phyloP scores from a whole-genome alignment of 1,139 yeast genomes.

The Debaryomyces nepalensis region DNA sequence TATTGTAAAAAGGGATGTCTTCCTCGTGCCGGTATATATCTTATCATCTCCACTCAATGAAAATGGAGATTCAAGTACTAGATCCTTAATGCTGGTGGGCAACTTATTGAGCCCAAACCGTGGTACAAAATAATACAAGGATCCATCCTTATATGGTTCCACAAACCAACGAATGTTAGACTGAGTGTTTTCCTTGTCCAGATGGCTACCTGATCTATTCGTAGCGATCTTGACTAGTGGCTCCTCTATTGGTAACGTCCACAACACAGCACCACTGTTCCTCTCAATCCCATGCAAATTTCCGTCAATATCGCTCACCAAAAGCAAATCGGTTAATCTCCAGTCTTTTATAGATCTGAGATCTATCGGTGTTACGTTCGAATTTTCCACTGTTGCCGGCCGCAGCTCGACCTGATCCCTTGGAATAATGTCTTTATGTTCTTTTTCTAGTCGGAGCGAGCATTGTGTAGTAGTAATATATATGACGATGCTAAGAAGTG shows the following conservation, averaged over 20 bases:
- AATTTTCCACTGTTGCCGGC: slow-evolving; percentile 8
- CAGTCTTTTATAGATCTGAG: slow-evolving; percentile 55
- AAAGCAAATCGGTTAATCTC: slow-evolving; percentile 60
- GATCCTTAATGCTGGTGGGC: slow-evolving; percentile 79
- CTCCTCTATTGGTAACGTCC: slow-evolving; percentile 69
- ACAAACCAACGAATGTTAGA: slow-evolving; percentile 71
- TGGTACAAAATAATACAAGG: slow-evolving; percentile 83
- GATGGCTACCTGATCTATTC: slow-evolving; percentile 23
- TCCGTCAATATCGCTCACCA: slow-evolving; percentile 89
- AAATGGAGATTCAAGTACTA: slow-evolving; percentile 85
- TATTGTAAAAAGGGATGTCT: slow-evolving; percentile 75
- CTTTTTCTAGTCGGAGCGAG: slow-evolving; percentile 8
- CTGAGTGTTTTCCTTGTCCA: slow-evolving; percentile 23
- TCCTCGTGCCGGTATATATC: slow-evolving; percentile 84
- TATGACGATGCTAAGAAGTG: slow-evolving; percentile 1
- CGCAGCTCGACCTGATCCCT: slow-evolving; percentile 2
- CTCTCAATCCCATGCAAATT: slow-evolving; percentile 82
- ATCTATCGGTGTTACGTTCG: slow-evolving; percentile 37
- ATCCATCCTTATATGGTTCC: slow-evolving; percentile 89
- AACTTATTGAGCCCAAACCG: slow-evolving; percentile 76
- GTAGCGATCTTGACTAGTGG: slow-evolving; percentile 55
- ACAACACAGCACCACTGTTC: slow-evolving; percentile 71
- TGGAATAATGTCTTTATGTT: slow-evolving; percentile 3
- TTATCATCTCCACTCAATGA: slow-evolving; percentile 81
- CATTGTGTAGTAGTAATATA: slow-evolving; percentile 1